Evolutionary conservation across 495 filamentous ascomycete species (phyloP), one percentile per base, ranked within the genome.

Genomic region (Talaromyces ruber): DNA sequence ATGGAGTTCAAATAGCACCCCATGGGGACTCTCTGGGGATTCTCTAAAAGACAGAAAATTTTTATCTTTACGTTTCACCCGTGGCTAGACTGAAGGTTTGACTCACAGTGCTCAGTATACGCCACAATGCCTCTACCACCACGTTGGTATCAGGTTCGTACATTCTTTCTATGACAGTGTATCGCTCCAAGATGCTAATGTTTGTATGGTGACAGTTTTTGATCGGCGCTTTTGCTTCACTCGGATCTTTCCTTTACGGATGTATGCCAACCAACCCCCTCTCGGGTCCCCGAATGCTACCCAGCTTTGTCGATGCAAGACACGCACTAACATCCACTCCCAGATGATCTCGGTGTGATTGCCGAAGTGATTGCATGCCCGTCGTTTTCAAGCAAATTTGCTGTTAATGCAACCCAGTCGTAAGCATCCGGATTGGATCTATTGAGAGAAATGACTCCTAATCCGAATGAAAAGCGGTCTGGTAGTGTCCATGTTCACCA

Each of bases 401-500:
- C 79, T 0, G 74, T 83, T 6, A 74, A 75, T 59, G 69, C 75
- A 51, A 78, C 81, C 32, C 74, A 89, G 67, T 2, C 51, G 21
- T 54, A 12, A 54, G 22, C 28, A 18, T 28, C 22, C 26, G 21
- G 28, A 9, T 5, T 11, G 6, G 28, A 29, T 28, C 21, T 16
- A 11, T 54, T 47, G 16, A 47, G 14, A 47, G 18, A 47, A 47
- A 47, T 21, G n/a, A 6, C 12, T 47, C n/a, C 43, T 47, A 14
- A 39, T 14, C 3, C 34, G 16, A 34, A 39, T 14, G 9, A 16
- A 39, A 61, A 87, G 83, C 53, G 86, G 86, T 58, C 75, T 86
- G 34, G 86, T 89, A 0, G 86, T 89, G 16, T 86, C 86, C 0
- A 72, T 89, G 52, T 90, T 90, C 71, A 90, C 86, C 0, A 66